phyloP scores from a whole-genome alignment of 225 moss, liverwort and hornwort species.

The Bryum argenteum region DNA sequence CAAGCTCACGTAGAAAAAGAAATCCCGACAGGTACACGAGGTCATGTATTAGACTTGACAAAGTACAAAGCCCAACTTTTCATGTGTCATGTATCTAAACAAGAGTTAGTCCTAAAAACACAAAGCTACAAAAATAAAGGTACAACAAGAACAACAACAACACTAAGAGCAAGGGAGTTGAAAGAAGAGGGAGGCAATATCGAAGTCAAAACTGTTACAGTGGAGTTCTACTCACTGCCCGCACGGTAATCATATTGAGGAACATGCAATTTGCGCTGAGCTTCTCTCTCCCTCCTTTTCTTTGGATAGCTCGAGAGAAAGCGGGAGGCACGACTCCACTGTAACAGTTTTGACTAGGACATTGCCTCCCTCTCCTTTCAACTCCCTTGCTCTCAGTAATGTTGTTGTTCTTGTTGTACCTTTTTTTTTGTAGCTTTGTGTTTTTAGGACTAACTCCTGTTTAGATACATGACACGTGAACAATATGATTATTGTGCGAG shows the following conservation, averaged over 20 bases:
- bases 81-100: neutral
- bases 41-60: neutral
- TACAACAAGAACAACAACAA: neutral
- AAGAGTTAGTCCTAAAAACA: neutral
- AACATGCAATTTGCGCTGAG: no score
- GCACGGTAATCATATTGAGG: no score
- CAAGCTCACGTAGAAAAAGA: no score
- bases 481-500: no score
- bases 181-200: constrained; percentile 96
- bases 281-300: no score
- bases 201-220: constrained; percentile 27
- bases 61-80: no score
- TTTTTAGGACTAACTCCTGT: neutral
- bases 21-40: neutral
- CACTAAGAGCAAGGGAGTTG: constrained; percentile 80
- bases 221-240: no score
- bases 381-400: constrained; percentile 75
- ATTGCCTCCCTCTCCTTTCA: constrained; percentile 97
- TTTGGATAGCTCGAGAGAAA: no score
- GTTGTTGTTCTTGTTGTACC: neutral
- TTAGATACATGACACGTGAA: no score
- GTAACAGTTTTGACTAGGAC: constrained; percentile 29
- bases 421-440: neutral
- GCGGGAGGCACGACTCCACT: no score
- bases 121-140: neutral